Evolutionary conservation across 139 green algal genomes (phyloP).

Genomic region (Yamagishiella unicocca): DNA sequence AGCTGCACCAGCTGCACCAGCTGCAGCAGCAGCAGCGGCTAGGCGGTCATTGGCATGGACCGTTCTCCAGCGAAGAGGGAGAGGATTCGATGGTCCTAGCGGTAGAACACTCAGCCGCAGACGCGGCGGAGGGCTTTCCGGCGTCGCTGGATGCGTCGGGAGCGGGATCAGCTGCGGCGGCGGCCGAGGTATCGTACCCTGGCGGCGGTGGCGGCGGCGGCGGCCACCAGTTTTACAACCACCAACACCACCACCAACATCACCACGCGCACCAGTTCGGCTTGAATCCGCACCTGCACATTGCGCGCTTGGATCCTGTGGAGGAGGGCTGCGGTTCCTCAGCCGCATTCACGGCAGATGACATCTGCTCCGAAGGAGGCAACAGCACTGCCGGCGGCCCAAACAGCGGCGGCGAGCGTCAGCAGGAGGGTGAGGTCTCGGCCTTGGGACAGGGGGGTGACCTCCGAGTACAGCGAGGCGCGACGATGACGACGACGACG

Average conservation of each 20-base stretch:
- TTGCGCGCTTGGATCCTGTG: neutral
- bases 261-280: neutral
- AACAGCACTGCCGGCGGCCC: neutral
- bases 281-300: neutral
- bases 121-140: no score
- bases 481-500: neutral
- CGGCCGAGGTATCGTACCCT: no score
- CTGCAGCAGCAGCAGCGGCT: neutral
- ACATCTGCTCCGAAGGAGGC: neutral
- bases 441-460: neutral
- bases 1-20: neutral
- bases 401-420: neutral
- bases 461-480: neutral
- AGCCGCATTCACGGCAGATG: neutral
- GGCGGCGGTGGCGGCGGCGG: no score
- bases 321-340: constrained; percentile 24
- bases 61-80: no score
- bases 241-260: neutral
- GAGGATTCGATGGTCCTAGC: no score
- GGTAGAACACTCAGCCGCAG: no score
- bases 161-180: no score
- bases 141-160: no score
- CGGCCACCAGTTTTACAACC: neutral
- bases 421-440: no score
- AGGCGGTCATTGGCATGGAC: no score